These are phyloP conservation scores for Larix kaempferi DNA, from an alignment of 75 land plant species.

Conservation along the genomic window DNA sequence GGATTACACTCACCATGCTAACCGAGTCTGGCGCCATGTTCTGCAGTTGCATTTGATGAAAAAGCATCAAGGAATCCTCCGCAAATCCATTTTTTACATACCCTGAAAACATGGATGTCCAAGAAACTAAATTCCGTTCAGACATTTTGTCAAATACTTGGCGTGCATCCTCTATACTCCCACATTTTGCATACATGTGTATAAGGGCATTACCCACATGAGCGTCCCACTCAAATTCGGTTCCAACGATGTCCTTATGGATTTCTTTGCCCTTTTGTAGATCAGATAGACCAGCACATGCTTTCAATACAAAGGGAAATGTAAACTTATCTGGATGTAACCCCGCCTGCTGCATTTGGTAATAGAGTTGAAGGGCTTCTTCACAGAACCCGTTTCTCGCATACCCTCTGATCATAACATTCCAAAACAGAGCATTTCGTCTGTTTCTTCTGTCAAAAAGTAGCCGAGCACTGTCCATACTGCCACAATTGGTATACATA, in stretches of 20 bases:
- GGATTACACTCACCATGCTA: slow-evolving; percentile 13
- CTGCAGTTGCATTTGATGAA: slow-evolving; percentile 7
- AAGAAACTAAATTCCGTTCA: slow-evolving; percentile 16
- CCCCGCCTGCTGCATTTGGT: slow-evolving; percentile 8
- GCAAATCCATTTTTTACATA: slow-evolving; percentile 9
- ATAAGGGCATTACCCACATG: slow-evolving; percentile 12
- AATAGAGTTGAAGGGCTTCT: not conserved
- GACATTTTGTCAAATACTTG: slow-evolving; percentile 15
- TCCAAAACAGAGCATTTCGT: slow-evolving; percentile 7
- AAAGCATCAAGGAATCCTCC: slow-evolving; percentile 10
- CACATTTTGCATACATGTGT: slow-evolving; percentile 20
- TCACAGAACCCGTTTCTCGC: not conserved
- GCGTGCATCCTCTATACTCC: slow-evolving; percentile 10
- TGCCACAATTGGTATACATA: slow-evolving; percentile 3
- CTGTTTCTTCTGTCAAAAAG: not conserved
- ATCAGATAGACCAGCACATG: slow-evolving; percentile 3
- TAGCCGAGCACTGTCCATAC: not conserved
- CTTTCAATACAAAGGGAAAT: slow-evolving; percentile 8
- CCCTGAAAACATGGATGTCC: slow-evolving; percentile 18
- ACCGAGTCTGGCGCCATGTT: not conserved
- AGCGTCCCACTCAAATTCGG: not conserved
- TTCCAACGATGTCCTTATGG: not conserved
- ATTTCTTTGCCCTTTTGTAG: slow-evolving; percentile 4
- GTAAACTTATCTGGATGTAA: slow-evolving; percentile 3
- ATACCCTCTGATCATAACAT: slow-evolving; percentile 9